Base-by-base conservation (phyloP, 306 rosid species). In the Delonix regia region DNA sequence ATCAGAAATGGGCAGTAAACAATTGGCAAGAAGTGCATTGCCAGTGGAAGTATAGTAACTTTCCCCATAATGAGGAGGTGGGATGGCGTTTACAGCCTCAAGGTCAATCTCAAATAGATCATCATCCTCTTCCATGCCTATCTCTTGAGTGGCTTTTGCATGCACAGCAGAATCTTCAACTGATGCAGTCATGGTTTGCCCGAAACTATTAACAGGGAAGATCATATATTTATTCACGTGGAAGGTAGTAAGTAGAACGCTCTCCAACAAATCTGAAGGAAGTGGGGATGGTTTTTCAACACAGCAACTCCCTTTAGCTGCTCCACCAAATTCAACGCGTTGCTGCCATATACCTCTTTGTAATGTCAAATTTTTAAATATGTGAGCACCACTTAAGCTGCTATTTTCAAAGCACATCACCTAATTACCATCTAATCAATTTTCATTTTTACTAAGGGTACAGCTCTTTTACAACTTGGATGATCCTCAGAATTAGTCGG, bases 61-160 rank as follows among this genome's bases (percentile, higher is more conserved):
- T 38, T 80, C 86, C 87, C 84, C 67, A 47, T 69, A 27, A 56
- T 71, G 76, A 8, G 89, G 79, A 3, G 80, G 84, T 21, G 85
- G 82, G 39, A 82, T 53, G 74, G 75, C 45, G 52, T 79, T 71
- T 4, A 81, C 85, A 0, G 80, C 84, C 1, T 80, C 85, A 0
- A 89, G 84, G 74, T 85, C 78, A 34, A 86, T 88, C 82, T 86
- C 88, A 33, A 86, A 89, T 42, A 88, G 87, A 65, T 88, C 89
- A 0, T 87, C 90, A 7, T 88, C 91, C 1, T 88, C 86, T 69
- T 85, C 89, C 70, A 76, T 70, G 38, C n/a, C 67, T 9, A 78
- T 16, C 57, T 53, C 80, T 41, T 62, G 10, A 49, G 25, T 14
- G 21, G 15, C 18, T 8, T 55, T 72, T 3, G 0, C 16, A 25